Base-by-base conservation (phyloP, 2,329 filamentous ascomycete genomes). In the Thelonectria olida region DNA sequence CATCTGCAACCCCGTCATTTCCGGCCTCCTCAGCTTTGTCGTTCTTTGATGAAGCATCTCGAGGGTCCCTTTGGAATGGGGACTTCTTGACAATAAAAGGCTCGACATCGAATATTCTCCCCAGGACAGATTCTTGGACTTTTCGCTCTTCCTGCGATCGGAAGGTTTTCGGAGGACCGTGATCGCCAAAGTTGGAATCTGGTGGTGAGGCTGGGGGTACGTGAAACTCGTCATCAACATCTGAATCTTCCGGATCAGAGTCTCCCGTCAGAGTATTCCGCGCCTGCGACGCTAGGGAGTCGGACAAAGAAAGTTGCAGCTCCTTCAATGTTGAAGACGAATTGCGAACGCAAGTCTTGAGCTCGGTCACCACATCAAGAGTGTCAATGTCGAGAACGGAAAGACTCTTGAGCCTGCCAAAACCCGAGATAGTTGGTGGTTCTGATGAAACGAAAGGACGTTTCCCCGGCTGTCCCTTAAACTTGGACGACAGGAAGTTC, bases 351-450 rank as follows among this genome's bases (percentile, higher is more conserved):
- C 86, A 88, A 5, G 78, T 69, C 62, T 81, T 83, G 62, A 90
- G 78, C 72, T 90, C 88, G 2, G 79, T 72, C 12, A 88, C 68
- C 28, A 86, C 77, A 31, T 88, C 84, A 5, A 88, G 76, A 25
- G 76, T 81, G 61, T 90, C 87, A 53, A 90, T 88, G 63, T 90
- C 87, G 31, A 90, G 76, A 7, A 90, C 76, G 4, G 81, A 76
- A 13, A 90, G 75, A 5, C 72, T 81, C 64, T 81, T 83, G 13
- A 90, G 76, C 36, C 81, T 80, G 49, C 79, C 83, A 75, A 90
- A 89, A 0, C 82, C 84, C 1, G 84, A 85, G 5, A 90, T 71
- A 0, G 85, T 88, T 2, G 82, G 79, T 2, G 84, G 83, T 10
- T 82, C 79, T n/a, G 76, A 75, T 5, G 67, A 45, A 8, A 60